Evolutionary conservation across 2,329 filamentous ascomycete genomes (phyloP).

Genomic region (Exophiala calicioides): DNA sequence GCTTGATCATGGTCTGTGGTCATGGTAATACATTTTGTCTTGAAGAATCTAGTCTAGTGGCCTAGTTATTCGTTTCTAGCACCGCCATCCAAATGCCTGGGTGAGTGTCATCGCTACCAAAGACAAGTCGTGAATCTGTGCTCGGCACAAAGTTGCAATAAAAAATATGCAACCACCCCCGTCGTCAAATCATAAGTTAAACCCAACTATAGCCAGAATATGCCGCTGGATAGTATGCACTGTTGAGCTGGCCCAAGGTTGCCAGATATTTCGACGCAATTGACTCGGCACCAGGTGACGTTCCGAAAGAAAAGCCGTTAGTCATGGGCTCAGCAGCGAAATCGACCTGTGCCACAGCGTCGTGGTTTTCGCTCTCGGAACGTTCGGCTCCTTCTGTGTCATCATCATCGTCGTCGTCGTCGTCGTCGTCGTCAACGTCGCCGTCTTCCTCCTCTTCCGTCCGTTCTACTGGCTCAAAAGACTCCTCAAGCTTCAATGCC

Average conservation of each 20-base stretch:
- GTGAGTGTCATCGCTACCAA: conserved; percentile 18
- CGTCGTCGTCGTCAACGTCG: conserved; percentile 30
- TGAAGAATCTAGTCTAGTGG: neutral
- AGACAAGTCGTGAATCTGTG: conserved; percentile 8
- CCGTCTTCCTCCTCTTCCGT: conserved; percentile 35
- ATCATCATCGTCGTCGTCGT: too few relatives aligned
- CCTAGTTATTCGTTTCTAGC: too few relatives aligned
- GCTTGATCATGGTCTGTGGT: too few relatives aligned
- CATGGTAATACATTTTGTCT: too few relatives aligned
- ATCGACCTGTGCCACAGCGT: neutral
- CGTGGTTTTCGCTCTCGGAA: neutral
- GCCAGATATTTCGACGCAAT: conserved; percentile 22
- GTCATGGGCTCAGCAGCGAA: conserved; percentile 16
- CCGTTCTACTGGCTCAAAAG: conserved; percentile 34
- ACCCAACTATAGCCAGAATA: conserved; percentile 21
- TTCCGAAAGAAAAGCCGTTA: conserved; percentile 15
- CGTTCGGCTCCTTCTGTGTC: conserved; percentile 26
- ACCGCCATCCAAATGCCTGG: too few relatives aligned
- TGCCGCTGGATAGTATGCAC: conserved; percentile 20
- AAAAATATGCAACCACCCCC: neutral
- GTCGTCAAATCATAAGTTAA: conserved; percentile 21
- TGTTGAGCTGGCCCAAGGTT: conserved; percentile 25
- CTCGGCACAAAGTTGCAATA: neutral
- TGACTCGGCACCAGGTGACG: conserved; percentile 14
- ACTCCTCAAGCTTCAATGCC: conserved; percentile 31